Evolutionary conservation across 2,329 filamentous ascomycete species (phyloP).

Genomic region (Botrytis medusae): DNA sequence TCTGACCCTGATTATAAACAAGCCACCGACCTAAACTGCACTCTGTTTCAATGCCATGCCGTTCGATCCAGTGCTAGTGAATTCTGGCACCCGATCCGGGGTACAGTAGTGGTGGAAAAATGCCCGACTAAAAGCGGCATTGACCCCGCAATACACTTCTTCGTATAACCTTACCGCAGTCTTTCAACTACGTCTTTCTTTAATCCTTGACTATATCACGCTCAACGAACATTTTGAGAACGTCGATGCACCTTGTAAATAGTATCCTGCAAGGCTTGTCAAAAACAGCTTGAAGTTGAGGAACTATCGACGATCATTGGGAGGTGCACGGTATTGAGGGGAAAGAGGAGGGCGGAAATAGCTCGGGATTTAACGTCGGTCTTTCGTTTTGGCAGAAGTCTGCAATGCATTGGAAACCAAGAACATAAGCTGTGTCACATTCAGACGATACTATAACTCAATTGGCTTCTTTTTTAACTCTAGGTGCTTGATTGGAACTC

Average conservation of each 20-base stretch:
- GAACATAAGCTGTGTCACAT: neutral
- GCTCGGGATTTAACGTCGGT: neutral
- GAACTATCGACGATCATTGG: neutral
- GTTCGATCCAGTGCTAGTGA: neutral
- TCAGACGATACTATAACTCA: neutral
- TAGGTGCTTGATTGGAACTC: neutral
- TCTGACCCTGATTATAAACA: neutral
- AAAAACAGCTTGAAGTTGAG: neutral
- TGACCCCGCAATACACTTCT: conserved; percentile 19
- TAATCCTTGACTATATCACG: neutral
- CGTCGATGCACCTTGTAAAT: neutral
- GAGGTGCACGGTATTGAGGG: neutral
- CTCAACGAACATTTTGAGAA: neutral
- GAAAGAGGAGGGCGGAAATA: neutral
- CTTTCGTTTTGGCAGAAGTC: neutral
- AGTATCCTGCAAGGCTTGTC: neutral
- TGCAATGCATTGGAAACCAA: neutral
- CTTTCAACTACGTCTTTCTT: neutral
- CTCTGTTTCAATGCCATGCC: neutral
- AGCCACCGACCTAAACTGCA: neutral
- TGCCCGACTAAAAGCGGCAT: conserved; percentile 20
- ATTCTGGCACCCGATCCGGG: neutral
- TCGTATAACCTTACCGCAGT: neutral
- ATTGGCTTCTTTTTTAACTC: neutral
- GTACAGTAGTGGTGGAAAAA: conserved; percentile 14